A percentile compares a stretch with the other conserved stretches of the same genome.
phyloP scores from a whole-genome alignment of 495 filamentous ascomycete genomes.

The Pseudotulostoma volvatum region DNA sequence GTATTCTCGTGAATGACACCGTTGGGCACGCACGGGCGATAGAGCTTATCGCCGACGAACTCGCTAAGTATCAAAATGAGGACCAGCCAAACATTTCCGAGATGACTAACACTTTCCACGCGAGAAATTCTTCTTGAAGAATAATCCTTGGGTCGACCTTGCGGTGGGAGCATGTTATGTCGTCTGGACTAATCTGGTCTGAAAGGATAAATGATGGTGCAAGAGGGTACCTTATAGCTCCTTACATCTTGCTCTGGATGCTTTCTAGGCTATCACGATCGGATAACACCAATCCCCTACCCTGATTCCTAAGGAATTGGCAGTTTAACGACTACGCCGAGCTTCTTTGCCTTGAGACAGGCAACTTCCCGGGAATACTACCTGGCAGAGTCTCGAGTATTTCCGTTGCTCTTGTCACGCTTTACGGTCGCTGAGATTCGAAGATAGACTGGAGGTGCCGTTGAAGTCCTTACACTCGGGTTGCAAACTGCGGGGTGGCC shows the following conservation, averaged over 20 bases:
- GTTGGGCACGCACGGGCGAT: neutral
- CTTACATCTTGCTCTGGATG: neutral
- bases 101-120: neutral
- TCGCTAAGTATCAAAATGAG: neutral
- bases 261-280: neutral
- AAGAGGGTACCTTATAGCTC: neutral
- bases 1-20: neutral
- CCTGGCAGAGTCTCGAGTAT: neutral
- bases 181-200: neutral
- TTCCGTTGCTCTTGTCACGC: neutral
- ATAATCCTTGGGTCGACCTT: neutral
- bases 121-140: neutral
- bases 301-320: neutral
- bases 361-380: neutral
- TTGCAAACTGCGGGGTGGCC: neutral
- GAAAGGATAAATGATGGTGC: too few relatives aligned
- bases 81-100: neutral
- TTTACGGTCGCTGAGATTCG: neutral
- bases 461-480: neutral
- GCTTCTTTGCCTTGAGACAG: neutral
- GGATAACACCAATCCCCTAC: neutral
- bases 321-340: neutral
- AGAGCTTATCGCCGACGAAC: neutral
- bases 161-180: neutral
- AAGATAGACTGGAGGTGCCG: too few relatives aligned